Evolutionary conservation across 2,329 filamentous ascomycete genomes (phyloP).

Genomic region (Alternaria longipes): DNA sequence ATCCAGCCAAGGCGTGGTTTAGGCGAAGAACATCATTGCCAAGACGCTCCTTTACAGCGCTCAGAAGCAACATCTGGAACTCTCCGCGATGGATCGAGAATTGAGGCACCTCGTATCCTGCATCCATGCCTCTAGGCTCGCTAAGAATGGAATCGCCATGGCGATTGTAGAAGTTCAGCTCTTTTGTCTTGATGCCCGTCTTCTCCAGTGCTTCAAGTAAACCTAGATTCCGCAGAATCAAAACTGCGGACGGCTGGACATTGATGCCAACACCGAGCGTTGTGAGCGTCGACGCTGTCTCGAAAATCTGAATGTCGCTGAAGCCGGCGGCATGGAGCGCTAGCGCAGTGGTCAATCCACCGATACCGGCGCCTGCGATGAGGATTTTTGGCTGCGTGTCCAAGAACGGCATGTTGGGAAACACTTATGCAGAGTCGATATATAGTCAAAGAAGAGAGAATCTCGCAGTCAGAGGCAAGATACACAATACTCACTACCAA

Average conservation of each 20-base stretch:
- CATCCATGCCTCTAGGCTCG: slow-evolving; percentile 53
- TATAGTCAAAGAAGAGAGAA: not conserved
- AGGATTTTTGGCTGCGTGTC: slow-evolving; percentile 38
- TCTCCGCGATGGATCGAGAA: slow-evolving; percentile 59
- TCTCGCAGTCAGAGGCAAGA: not conserved
- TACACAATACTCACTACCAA: not conserved
- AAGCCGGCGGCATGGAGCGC: slow-evolving; percentile 75
- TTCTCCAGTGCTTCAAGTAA: slow-evolving; percentile 53
- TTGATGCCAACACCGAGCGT: slow-evolving; percentile 60
- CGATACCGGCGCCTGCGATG: slow-evolving; percentile 69
- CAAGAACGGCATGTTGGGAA: slow-evolving; percentile 24
- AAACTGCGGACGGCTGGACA: slow-evolving; percentile 57
- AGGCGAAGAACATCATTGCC: slow-evolving; percentile 53
- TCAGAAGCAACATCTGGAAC: slow-evolving; percentile 57
- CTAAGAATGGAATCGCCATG: slow-evolving; percentile 56
- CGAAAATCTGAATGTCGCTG: slow-evolving; percentile 56
- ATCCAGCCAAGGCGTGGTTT: slow-evolving; percentile 51
- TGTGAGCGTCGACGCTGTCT: slow-evolving; percentile 54
- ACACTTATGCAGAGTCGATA: not conserved
- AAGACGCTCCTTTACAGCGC: slow-evolving; percentile 54
- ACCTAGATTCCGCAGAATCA: slow-evolving; percentile 57
- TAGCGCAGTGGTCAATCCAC: slow-evolving; percentile 74
- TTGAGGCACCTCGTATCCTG: slow-evolving; percentile 57
- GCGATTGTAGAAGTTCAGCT: slow-evolving; percentile 58
- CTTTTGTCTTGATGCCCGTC: slow-evolving; percentile 54